Conservation (phyloP, 2,329 filamentous ascomycete genomes). For the Claviceps spartinae region DNA sequence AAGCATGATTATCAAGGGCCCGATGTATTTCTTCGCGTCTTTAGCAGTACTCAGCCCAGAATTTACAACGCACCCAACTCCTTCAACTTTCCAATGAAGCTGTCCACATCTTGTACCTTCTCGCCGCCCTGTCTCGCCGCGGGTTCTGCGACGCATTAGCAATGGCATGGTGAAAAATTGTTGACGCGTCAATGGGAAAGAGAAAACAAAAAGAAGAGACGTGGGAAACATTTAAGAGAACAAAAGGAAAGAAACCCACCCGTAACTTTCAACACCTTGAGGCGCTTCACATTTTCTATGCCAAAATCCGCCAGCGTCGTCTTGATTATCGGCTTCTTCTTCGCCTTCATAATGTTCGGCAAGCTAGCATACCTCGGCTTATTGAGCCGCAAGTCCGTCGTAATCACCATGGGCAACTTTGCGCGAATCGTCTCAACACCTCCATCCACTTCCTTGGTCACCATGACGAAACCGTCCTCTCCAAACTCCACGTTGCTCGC, state of each 20-base stretch:
- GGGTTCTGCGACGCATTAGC: constrained; percentile 50
- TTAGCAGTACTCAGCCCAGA: neutral
- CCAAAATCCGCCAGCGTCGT: constrained; percentile 73
- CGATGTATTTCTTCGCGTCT: too few relatives aligned
- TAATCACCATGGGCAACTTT: constrained; percentile 84
- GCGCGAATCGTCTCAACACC: constrained; percentile 80
- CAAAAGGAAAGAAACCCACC: constrained; percentile 36
- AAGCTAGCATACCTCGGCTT: constrained; percentile 89
- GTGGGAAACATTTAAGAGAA: constrained; percentile 8
- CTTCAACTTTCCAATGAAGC: constrained; percentile 87
- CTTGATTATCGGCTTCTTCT: constrained; percentile 99
- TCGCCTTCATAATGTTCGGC: constrained; percentile 99
- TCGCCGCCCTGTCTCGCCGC: constrained; percentile 78
- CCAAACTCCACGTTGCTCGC: constrained; percentile 72
- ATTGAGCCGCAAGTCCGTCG: constrained; percentile 86
- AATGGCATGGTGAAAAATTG: neutral
- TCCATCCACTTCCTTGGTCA: constrained; percentile 88
- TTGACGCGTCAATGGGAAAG: neutral
- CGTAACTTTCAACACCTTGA: constrained; percentile 84
- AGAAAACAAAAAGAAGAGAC: neutral
- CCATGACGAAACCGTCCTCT: constrained; percentile 54
- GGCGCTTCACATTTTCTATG: constrained; percentile 55
- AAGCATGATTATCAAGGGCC: too few relatives aligned
- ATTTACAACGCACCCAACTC: constrained; percentile 77
- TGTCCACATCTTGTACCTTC: constrained; percentile 95